Percentiles rank a stretch among this genome's conserved stretches.
phyloP scores from a whole-genome alignment of 2,329 filamentous ascomycete species.

The Colletotrichum abscissum region DNA sequence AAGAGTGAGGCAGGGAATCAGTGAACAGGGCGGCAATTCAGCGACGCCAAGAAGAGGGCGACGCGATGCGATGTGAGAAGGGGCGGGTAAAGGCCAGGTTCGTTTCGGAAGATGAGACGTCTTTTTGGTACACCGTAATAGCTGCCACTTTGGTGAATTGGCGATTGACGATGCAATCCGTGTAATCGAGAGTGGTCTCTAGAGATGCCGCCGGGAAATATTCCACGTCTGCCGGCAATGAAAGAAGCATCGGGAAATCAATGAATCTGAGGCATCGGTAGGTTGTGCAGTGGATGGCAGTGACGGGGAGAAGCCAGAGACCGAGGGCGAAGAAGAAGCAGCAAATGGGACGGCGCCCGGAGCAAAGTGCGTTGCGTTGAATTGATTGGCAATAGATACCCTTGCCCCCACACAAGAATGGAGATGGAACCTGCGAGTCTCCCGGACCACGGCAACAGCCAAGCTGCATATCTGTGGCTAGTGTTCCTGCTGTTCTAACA shows the following conservation, averaged over 20 bases:
- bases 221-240: neutral
- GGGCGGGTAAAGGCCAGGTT: neutral
- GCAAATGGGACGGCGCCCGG: slow-evolving; percentile 13
- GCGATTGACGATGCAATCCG: neutral
- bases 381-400: slow-evolving; percentile 33
- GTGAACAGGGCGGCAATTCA: neutral
- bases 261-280: neutral
- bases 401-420: slow-evolving; percentile 10
- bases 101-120: slow-evolving; percentile 33
- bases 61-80: slow-evolving; percentile 7
- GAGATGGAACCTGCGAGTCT: slow-evolving; percentile 13
- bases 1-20: slow-evolving; percentile 17
- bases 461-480: slow-evolving; percentile 30
- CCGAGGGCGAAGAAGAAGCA: neutral
- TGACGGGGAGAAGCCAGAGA: neutral
- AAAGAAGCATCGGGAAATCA: neutral
- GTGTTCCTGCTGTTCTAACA: neutral
- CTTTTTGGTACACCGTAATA: neutral
- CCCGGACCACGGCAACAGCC: slow-evolving; percentile 24
- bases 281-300: neutral
- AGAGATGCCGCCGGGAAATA: neutral
- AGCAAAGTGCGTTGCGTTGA: slow-evolving; percentile 21
- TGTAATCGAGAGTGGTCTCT: neutral
- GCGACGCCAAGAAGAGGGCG: slow-evolving; percentile 20
- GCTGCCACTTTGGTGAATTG: neutral